A percentile compares a stretch with the other conserved stretches of the same genome.
Conservation (phyloP, 2,329 filamentous ascomycete genomes). For the Diaporthe vexans region DNA sequence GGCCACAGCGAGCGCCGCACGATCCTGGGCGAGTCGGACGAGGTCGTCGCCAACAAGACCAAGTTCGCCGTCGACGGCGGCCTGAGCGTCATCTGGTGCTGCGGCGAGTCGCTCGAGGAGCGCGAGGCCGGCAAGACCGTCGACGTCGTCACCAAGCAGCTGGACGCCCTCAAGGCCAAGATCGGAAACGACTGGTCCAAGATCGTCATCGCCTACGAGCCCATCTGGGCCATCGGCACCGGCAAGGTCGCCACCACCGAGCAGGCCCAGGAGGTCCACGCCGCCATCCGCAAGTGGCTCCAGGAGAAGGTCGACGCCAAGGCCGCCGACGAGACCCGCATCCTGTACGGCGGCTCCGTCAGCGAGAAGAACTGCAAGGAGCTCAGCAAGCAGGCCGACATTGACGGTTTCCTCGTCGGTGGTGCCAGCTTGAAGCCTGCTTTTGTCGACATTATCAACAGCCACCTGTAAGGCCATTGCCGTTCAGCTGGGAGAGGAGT, state of each 20-base stretch:
- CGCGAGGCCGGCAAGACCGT: constrained; percentile 89
- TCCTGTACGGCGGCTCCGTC: constrained; percentile 97
- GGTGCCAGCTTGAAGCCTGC: constrained; percentile 97
- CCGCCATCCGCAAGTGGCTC: constrained; percentile 91
- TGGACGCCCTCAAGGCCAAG: constrained; percentile 81
- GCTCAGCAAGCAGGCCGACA: constrained; percentile 91
- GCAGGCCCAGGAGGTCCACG: constrained; percentile 95
- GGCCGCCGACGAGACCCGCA: constrained; percentile 87
- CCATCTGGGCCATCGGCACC: constrained; percentile 96
- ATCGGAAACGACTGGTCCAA: constrained; percentile 86
- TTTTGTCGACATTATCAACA: constrained; percentile 76
- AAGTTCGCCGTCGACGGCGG: constrained; percentile 92
- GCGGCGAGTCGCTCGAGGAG: constrained; percentile 94
- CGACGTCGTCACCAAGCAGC: constrained; percentile 86
- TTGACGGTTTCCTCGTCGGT: constrained; percentile 97
- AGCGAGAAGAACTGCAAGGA: constrained; percentile 98
- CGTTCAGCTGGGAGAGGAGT: background rate
- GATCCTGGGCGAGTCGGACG: constrained; percentile 87
- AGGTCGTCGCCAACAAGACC: constrained; percentile 91
- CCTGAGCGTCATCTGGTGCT: constrained; percentile 94
- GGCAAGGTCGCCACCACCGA: constrained; percentile 91
- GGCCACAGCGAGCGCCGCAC: constrained; percentile 97
- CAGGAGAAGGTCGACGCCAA: constrained; percentile 80
- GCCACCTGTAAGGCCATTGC: constrained; percentile 51
- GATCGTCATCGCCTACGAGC: constrained; percentile 98